phyloP scores from a whole-genome alignment of 2,329 filamentous ascomycete species.

The Hypoxylon sp. region DNA sequence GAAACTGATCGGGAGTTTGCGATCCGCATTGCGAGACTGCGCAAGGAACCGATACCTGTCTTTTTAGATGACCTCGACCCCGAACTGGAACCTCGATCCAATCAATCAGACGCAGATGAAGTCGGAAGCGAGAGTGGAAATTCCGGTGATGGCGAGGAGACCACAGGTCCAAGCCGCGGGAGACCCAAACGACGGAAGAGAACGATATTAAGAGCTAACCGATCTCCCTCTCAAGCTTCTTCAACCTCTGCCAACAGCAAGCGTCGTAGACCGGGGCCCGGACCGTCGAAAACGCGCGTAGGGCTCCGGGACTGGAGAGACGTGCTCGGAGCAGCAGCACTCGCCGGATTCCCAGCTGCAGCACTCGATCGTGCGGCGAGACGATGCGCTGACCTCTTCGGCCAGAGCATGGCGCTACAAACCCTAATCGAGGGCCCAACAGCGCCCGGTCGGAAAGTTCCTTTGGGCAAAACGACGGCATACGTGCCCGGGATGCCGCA shows the following conservation, averaged over 20 bases:
- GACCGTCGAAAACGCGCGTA: constrained; percentile 44
- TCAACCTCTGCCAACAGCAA: constrained; percentile 15
- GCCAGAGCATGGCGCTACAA: constrained; percentile 76
- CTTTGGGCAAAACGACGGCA: constrained; percentile 30
- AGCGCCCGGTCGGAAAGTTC: constrained; percentile 32
- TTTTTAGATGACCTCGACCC: constrained; percentile 41
- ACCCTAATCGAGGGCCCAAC: constrained; percentile 62
- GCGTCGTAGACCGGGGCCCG: neutral
- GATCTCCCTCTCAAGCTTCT: constrained; percentile 23
- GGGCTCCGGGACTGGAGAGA: constrained; percentile 85
- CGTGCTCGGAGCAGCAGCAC: constrained; percentile 81
- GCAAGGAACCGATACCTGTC: constrained; percentile 55
- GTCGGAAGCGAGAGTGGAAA: constrained; percentile 38
- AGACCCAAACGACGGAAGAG: constrained; percentile 8
- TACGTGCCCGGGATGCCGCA: constrained; percentile 53
- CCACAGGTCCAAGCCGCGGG: constrained; percentile 12
- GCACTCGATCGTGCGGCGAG: constrained; percentile 78
- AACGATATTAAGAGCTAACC: constrained; percentile 1
- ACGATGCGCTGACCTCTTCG: constrained; percentile 83
- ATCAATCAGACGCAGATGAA: constrained; percentile 43
- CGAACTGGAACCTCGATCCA: constrained; percentile 26
- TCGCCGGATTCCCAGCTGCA: constrained; percentile 77
- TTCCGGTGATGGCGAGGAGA: constrained; percentile 48
- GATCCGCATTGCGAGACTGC: constrained; percentile 62
- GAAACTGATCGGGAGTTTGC: constrained; percentile 65